Evolutionary conservation across 129 eudicot genomes (phyloP), one percentile per base, ranked within the genome.

Genomic region (Scalesia atractyloides): DNA sequence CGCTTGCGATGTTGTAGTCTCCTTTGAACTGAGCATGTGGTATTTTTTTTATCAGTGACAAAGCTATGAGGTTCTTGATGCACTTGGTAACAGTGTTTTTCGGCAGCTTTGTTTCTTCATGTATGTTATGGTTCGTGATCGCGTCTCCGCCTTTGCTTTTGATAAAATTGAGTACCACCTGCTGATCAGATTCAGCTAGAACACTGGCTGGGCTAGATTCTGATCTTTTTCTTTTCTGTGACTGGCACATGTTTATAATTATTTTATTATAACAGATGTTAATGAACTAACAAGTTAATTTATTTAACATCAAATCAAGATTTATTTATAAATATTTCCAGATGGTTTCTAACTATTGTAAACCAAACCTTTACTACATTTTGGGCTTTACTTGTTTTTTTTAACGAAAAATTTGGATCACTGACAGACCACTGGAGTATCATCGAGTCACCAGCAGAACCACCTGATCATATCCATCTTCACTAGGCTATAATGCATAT

Each of bases 31-130:
- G 74, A 71, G 78, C 68, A 37, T 78, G 77, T 5, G 58, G 37
- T 7, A 86, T 88, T 76, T 84, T 83, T 66, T 88, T 88, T 3
- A 91, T 82, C 66, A 79, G n/a, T 2, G 68, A 43, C 20, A 68
- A 14, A 22, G 2, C n/a, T 41, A 10, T n/a, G 16, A 71, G 76
- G 56, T 10, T 71, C 11, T 71, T 56, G 76, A 57, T 43, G 67
- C 66, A 19, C 41, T 71, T 71, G 7, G n/a, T 57, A 39, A 57
- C 11, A 13, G 5, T 46, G 3, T 53, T 0, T 2, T 0, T 15
- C 9, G 56, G 16, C 9, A 71, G 44, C 1, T 44, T 39, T 71
- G 57, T 19, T 41, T 71, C 76, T 57, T 9, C n/a, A 17, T 14
- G 15, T 9, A 71, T 19, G 11, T 43, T 57, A 5, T 1, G 22